These are phyloP conservation scores for Pichia insulana DNA, from an alignment of 805 yeast genomes.

Conservation along the genomic window DNA sequence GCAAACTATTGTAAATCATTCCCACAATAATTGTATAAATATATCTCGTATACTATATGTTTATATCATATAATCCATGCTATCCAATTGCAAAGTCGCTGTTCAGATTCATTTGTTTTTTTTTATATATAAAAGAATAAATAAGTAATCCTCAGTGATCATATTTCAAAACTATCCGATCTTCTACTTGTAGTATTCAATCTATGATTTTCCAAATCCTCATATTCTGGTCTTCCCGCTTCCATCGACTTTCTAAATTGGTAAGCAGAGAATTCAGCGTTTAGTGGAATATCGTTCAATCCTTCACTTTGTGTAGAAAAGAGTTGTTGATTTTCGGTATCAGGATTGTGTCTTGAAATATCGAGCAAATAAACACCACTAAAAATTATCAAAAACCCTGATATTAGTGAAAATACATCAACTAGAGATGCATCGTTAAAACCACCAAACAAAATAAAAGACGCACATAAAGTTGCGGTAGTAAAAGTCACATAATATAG, in stretches of 20 bases:
- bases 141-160: background rate
- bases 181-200: slow-evolving; percentile 39
- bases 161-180: slow-evolving; percentile 48
- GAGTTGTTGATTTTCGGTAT: slow-evolving; percentile 32
- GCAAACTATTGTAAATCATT: background rate
- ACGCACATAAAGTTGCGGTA: slow-evolving; percentile 77
- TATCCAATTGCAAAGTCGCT: background rate
- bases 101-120: background rate
- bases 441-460: slow-evolving; percentile 78
- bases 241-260: slow-evolving; percentile 75
- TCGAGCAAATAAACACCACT: slow-evolving; percentile 80
- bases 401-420: slow-evolving; percentile 69
- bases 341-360: slow-evolving; percentile 59
- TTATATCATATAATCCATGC: no score
- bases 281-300: slow-evolving; percentile 60
- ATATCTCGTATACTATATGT: background rate
- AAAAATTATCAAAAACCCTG: slow-evolving; percentile 82
- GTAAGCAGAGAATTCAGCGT: slow-evolving; percentile 66
- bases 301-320: slow-evolving; percentile 42
- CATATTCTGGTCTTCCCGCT: slow-evolving; percentile 27
- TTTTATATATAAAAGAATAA: background rate
- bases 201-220: slow-evolving; percentile 19
- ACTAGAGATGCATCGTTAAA: slow-evolving; percentile 77
- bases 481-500: slow-evolving; percentile 87
- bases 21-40: background rate